phyloP scores from a whole-genome alignment of 2,329 filamentous ascomycete species.

The Neofusicoccum sp. region DNA sequence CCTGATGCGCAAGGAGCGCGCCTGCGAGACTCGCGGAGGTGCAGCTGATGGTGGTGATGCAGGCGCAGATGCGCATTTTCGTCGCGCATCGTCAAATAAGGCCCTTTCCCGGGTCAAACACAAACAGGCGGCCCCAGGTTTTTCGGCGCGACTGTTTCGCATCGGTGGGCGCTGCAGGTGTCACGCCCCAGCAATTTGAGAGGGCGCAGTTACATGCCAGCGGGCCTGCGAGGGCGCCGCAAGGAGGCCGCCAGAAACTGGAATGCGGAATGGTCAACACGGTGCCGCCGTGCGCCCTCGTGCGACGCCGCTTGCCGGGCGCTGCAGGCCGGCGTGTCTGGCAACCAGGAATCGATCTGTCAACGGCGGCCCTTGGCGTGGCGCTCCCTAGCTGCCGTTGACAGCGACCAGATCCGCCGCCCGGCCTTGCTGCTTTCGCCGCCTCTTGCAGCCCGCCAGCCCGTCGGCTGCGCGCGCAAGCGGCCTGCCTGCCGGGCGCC shows the following conservation, averaged over 20 bases:
- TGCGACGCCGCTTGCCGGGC: constrained; percentile 16
- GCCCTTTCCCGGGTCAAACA: constrained; percentile 16
- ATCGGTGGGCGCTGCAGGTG: constrained; percentile 14
- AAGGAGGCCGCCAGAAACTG: constrained; percentile 12
- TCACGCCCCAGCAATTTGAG: constrained; percentile 15
- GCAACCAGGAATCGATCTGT: constrained; percentile 20
- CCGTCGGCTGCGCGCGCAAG: neutral
- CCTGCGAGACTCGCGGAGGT: neutral
- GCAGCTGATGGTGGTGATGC: constrained; percentile 18
- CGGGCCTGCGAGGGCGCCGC: constrained; percentile 12
- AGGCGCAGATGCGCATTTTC: constrained; percentile 19
- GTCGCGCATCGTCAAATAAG: constrained; percentile 19
- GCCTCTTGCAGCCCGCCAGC: constrained; percentile 11
- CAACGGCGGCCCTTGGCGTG: constrained; percentile 15
- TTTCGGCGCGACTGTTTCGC: constrained; percentile 17
- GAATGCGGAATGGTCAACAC: constrained; percentile 19
- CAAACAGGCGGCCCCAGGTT: constrained; percentile 10
- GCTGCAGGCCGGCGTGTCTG: constrained; percentile 11
- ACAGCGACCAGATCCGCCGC: constrained; percentile 13
- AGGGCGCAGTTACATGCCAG: constrained; percentile 12
- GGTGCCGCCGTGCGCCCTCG: constrained; percentile 13
- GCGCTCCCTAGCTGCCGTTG: constrained; percentile 18
- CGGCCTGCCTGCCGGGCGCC: neutral
- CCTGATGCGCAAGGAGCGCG: constrained; percentile 18
- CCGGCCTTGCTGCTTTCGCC: constrained; percentile 9